Evolutionary conservation across 2,329 filamentous ascomycete species (phyloP).

Genomic region (Trichophyton verrucosum): DNA sequence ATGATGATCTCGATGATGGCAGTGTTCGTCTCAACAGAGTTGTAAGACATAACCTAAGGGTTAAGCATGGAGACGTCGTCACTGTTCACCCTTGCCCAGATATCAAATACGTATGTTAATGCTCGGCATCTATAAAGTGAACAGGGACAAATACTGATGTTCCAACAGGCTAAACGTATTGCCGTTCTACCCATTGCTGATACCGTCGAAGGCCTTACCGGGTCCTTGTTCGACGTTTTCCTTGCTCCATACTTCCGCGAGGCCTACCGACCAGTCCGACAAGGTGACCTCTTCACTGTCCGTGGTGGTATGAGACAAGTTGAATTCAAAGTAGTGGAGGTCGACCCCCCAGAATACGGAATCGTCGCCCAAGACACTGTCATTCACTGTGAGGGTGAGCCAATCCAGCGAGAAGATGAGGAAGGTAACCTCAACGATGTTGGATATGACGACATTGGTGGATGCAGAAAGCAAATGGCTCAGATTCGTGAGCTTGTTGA

Average conservation of each 20-base stretch:
- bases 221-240: conserved; percentile 97
- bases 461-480: conserved; percentile 98
- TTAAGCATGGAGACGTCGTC: conserved; percentile 97
- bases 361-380: conserved; percentile 98
- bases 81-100: conserved; percentile 96
- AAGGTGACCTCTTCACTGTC: conserved; percentile 95
- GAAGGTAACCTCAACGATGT: conserved; percentile 99
- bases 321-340: conserved; percentile 98
- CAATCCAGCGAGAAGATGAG: conserved; percentile 95
- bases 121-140: neutral
- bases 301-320: conserved; percentile 98
- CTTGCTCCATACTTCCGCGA: conserved; percentile 99
- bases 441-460: conserved; percentile 97
- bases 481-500: conserved; percentile 98
- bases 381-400: conserved; percentile 96
- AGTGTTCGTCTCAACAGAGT: conserved; percentile 97
- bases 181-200: conserved; percentile 96
- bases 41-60: conserved; percentile 91
- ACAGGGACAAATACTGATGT: conserved; percentile 5
- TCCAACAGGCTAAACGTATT: conserved; percentile 80
- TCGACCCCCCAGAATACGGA: conserved; percentile 94
- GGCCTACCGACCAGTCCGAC: conserved; percentile 91
- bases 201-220: conserved; percentile 93
- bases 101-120: conserved; percentile 88
- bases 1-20: conserved; percentile 96